phyloP scores from a whole-genome alignment of 2,329 filamentous ascomycete genomes.

The Pseudonectria foliicola region DNA sequence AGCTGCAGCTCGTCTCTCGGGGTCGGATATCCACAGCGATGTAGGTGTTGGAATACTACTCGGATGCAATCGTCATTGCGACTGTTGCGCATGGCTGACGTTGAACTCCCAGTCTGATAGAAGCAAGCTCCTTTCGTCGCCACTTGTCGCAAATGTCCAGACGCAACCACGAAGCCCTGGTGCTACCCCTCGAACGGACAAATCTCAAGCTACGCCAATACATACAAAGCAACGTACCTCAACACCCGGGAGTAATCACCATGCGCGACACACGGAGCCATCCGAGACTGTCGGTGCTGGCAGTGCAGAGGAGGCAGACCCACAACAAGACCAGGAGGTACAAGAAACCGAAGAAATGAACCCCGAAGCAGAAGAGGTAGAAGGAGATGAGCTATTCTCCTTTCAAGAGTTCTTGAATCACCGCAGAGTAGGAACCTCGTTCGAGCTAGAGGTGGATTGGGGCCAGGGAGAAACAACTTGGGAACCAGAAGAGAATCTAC shows the following conservation, averaged over 20 bases:
- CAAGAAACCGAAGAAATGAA: conserved; percentile 1
- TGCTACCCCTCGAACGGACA: too few species aligned
- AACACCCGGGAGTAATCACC: too few species aligned
- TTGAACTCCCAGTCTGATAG: too few species aligned
- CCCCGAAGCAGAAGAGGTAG: conserved; percentile 7
- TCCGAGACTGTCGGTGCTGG: neutral
- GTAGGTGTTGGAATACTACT: too few species aligned
- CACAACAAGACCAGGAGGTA: conserved; percentile 1
- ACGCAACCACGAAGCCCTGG: too few species aligned
- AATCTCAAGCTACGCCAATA: too few species aligned
- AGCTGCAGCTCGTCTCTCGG: conserved; percentile 4
- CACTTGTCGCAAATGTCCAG: too few species aligned
- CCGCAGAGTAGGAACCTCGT: conserved; percentile 22
- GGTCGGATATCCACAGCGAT: too few species aligned
- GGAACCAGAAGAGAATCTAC: conserved; percentile 28
- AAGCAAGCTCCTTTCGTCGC: too few species aligned
- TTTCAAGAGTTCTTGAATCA: conserved; percentile 19
- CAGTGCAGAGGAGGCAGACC: neutral
- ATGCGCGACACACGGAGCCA: neutral
- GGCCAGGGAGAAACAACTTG: conserved; percentile 23
- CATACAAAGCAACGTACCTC: too few species aligned
- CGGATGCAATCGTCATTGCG: too few species aligned
- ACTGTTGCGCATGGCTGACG: too few species aligned
- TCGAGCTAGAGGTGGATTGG: conserved; percentile 28
- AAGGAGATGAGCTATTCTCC: conserved; percentile 7